phyloP scores from a whole-genome alignment of 2,329 filamentous ascomycete species.

The Cladosporium oxysporum region DNA sequence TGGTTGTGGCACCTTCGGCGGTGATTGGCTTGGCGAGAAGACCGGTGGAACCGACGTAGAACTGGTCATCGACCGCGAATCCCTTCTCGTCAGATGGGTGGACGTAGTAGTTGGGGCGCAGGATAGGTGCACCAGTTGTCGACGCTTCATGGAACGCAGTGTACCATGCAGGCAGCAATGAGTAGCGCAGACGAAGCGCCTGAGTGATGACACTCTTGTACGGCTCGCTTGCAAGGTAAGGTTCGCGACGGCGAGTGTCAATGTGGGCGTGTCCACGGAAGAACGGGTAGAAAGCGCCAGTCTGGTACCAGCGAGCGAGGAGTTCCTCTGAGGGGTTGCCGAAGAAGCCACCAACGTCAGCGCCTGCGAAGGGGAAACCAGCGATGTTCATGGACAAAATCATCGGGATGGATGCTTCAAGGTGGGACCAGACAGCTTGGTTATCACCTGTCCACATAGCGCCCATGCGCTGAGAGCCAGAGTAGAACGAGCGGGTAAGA shows the following conservation, averaged over 20 bases:
- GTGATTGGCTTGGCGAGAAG: constrained; percentile 91
- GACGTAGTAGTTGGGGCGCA: constrained; percentile 90
- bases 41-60: constrained; percentile 86
- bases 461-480: constrained; percentile 83
- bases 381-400: constrained; percentile 87
- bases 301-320: constrained; percentile 92
- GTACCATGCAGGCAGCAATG: constrained; percentile 90
- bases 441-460: constrained; percentile 99
- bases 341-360: constrained; percentile 97
- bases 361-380: constrained; percentile 90
- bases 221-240: constrained; percentile 82
- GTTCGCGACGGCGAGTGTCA: constrained; percentile 89
- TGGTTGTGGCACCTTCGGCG: constrained; percentile 69
- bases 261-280: constrained; percentile 98
- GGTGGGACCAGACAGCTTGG: constrained; percentile 86
- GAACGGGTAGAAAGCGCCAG: constrained; percentile 95
- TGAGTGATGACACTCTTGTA: constrained; percentile 84
- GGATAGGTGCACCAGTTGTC: constrained; percentile 78
- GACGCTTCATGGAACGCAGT: constrained; percentile 93
- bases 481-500: constrained; percentile 87
- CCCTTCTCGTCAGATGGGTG: constrained; percentile 83
- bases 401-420: constrained; percentile 91
- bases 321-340: constrained; percentile 94
- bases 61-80: constrained; percentile 88
- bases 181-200: constrained; percentile 84